Evolutionary conservation across 1,284 basidiomycete genomes (phyloP).

Genomic region (Psilocybe mexicana): DNA sequence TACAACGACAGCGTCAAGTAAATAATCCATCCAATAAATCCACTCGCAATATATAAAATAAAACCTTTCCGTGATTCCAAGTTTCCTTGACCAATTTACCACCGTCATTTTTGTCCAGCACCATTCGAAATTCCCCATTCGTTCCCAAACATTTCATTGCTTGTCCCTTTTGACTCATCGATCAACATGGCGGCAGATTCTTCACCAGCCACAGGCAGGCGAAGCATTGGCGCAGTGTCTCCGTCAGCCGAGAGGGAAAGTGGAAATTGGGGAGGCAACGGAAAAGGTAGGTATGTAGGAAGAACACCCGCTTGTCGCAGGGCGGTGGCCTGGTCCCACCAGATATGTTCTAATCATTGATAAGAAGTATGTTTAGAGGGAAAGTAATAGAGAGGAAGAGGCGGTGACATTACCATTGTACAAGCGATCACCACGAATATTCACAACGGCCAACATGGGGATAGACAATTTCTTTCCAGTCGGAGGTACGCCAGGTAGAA

Average conservation of each 20-base stretch:
- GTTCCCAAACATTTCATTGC: conserved; percentile 43
- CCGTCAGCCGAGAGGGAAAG: conserved; percentile 12
- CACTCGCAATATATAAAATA: too few species aligned
- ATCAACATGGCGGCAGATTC: conserved; percentile 40
- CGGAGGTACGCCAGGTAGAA: conserved; percentile 52
- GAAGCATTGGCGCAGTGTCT: conserved; percentile 23
- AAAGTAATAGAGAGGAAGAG: background rate
- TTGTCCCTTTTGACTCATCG: conserved; percentile 40
- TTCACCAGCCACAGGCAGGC: conserved; percentile 42
- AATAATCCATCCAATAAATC: too few species aligned
- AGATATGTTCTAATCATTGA: conserved; percentile 43
- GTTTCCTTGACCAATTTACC: background rate
- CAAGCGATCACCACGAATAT: conserved; percentile 54
- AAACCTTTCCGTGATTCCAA: too few species aligned
- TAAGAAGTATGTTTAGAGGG: conserved; percentile 1
- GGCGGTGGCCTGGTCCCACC: conserved; percentile 50
- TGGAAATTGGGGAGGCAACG: conserved; percentile 14
- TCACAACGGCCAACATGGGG: conserved; percentile 57
- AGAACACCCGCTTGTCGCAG: conserved; percentile 43
- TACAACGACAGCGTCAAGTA: too few species aligned
- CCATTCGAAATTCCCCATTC: conserved; percentile 32
- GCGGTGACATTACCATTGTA: conserved; percentile 37
- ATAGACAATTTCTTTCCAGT: conserved; percentile 48
- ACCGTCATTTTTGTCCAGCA: background rate
- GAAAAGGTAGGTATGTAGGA: conserved; percentile 37